These are phyloP conservation scores for Boletus calvinii DNA, from an alignment of 1,284 basidiomycete genomes.

Conservation along the genomic window DNA sequence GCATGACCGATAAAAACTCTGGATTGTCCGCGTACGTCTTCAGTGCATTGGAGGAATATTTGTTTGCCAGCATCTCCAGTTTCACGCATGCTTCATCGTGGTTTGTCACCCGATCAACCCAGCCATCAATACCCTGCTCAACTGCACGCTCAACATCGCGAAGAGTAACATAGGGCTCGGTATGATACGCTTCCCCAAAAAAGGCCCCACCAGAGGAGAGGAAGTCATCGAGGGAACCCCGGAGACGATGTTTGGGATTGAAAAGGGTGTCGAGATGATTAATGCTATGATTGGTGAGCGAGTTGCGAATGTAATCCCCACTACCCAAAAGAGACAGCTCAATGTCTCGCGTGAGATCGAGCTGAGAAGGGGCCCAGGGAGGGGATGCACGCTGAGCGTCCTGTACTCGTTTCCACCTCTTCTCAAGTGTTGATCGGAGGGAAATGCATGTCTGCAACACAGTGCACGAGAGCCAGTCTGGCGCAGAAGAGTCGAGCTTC, in stretches of 20 bases:
- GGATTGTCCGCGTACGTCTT: not conserved
- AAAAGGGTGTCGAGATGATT: not conserved
- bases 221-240: not conserved
- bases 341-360: not conserved
- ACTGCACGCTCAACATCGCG: not conserved
- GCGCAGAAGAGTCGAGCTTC: not conserved
- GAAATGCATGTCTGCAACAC: not conserved
- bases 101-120: not conserved
- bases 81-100: not conserved
- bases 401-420: constrained; percentile 9
- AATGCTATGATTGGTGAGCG: constrained; percentile 4
- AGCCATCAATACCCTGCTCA: not conserved
- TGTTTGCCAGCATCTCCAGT: not conserved
- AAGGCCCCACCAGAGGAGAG: not conserved
- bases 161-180: not conserved
- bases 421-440: constrained; percentile 6
- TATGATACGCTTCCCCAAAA: not conserved
- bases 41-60: not conserved
- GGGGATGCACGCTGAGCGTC: constrained; percentile 6
- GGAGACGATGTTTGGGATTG: not conserved
- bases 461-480: not conserved
- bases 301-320: constrained; percentile 24
- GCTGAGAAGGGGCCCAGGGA: not conserved
- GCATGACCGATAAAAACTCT: not conserved
- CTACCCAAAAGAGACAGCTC: constrained; percentile 26